Conservation (phyloP, 441 rosid species). For the Rhodomyrtus psidioides region DNA sequence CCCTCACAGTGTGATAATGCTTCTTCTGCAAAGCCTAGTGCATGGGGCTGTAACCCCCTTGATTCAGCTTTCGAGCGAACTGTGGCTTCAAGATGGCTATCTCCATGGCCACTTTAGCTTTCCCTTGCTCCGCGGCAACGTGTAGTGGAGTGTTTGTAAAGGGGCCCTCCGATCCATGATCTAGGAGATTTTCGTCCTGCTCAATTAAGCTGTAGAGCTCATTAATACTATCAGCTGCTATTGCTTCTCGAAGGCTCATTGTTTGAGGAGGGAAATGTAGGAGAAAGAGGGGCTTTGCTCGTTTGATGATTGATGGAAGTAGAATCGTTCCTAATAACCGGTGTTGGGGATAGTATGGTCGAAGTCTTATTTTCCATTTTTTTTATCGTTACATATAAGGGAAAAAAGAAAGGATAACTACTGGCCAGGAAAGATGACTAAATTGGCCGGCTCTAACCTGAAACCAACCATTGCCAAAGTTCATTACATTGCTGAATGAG, state of each 20-base stretch:
- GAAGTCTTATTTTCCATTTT: too few relatives aligned
- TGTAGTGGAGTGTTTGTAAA: not conserved
- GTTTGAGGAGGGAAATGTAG: not conserved
- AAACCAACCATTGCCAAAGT: too few relatives aligned
- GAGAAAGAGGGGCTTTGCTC: not conserved
- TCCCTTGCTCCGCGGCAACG: rapidly evolving
- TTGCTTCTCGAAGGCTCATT: not conserved
- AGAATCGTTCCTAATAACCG: too few relatives aligned
- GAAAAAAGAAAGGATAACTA: too few relatives aligned
- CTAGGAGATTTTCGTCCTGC: not conserved
- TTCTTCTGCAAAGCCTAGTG: not conserved
- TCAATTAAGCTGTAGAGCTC: not conserved
- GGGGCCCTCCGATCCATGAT: not conserved
- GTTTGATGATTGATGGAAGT: not conserved
- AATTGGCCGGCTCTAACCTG: too few relatives aligned
- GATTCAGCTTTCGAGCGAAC: not conserved
- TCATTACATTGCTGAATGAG: too few relatives aligned
- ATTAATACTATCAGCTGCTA: not conserved
- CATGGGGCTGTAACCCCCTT: not conserved
- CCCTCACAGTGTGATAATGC: not conserved
- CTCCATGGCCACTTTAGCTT: not conserved
- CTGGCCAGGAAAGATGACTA: too few relatives aligned
- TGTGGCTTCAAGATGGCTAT: not conserved
- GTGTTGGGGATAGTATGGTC: too few relatives aligned
- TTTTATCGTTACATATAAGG: too few relatives aligned